Percentiles rank a stretch among this genome's conserved stretches.
Evolutionary conservation across 2,329 filamentous ascomycete species (phyloP).

Genomic region (Colletotrichum tropicicola): DNA sequence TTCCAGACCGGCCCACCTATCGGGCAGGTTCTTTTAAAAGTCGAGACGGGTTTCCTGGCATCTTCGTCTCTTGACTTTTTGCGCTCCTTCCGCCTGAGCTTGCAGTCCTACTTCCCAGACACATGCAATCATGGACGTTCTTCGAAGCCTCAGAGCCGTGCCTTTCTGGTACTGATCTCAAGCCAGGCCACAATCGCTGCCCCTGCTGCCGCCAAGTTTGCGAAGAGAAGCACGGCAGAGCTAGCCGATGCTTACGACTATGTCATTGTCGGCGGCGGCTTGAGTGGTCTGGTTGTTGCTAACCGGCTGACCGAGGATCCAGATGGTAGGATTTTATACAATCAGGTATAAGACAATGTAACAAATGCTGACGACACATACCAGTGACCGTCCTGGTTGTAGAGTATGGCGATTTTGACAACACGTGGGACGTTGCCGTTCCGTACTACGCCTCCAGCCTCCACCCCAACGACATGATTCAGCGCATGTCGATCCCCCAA

Average conservation of each 20-base stretch:
- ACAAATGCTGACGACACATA: neutral
- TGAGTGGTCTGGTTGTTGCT: constrained; percentile 45
- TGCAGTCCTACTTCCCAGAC: neutral
- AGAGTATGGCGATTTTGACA: constrained; percentile 32
- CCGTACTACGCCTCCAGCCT: constrained; percentile 29
- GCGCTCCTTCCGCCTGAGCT: neutral
- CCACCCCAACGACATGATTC: constrained; percentile 35
- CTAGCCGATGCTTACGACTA: constrained; percentile 42
- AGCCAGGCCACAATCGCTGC: neutral
- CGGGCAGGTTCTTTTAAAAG: neutral
- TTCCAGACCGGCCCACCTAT: too few relatives aligned
- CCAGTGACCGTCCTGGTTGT: constrained; percentile 39
- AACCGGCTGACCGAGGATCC: constrained; percentile 46
- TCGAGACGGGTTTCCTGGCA: neutral
- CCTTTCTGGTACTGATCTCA: neutral
- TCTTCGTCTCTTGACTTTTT: too few relatives aligned
- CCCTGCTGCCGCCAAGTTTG: constrained; percentile 5
- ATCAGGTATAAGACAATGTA: too few relatives aligned
- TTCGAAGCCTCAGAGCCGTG: neutral
- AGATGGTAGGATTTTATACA: constrained; percentile 9
- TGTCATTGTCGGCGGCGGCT: constrained; percentile 46
- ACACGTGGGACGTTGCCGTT: constrained; percentile 18
- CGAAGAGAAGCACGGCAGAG: neutral
- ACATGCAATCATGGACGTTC: neutral
- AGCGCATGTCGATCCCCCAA: constrained; percentile 40